Evolutionary conservation across 805 yeast species (phyloP).

Genomic region (Sugiyamaella boreocaroliniensis): DNA sequence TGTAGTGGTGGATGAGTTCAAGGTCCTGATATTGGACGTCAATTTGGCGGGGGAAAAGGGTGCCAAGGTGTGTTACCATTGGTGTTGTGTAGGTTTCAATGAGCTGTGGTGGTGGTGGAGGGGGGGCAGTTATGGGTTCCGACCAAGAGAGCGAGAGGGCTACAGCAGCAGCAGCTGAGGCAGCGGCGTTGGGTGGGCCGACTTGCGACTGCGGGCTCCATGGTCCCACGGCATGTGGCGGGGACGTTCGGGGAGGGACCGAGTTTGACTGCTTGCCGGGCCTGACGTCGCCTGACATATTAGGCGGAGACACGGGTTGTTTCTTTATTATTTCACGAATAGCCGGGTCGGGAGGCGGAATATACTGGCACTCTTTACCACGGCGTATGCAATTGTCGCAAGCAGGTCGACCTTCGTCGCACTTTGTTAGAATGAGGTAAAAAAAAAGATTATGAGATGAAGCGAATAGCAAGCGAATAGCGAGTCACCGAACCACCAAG

Average conservation of each 20-base stretch:
- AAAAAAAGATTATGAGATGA: not conserved
- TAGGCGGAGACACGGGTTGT: not conserved
- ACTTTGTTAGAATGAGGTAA: conserved; percentile 7
- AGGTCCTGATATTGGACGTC: conserved; percentile 8
- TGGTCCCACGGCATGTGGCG: too few relatives aligned
- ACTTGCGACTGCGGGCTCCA: not conserved
- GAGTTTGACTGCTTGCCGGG: not conserved
- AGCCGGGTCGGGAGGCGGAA: not conserved
- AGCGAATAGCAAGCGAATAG: not conserved
- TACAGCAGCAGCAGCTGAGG: not conserved
- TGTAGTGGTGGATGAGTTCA: conserved; percentile 15
- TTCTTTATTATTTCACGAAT: not conserved
- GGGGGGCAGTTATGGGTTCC: not conserved
- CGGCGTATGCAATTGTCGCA: conserved; percentile 20
- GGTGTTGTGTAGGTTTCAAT: not conserved
- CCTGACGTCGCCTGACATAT: not conserved
- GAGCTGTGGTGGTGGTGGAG: not conserved
- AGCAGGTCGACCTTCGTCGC: conserved; percentile 22
- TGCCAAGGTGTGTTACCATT: conserved; percentile 1
- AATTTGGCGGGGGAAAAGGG: conserved; percentile 6
- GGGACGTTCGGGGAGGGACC: not conserved
- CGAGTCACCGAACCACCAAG: not conserved
- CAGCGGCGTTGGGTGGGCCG: not conserved
- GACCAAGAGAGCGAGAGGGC: not conserved
- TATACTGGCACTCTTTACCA: conserved; percentile 16